Evolutionary conservation across 1,284 basidiomycete genomes (phyloP).

Genomic region (Agaricales sp.): DNA sequence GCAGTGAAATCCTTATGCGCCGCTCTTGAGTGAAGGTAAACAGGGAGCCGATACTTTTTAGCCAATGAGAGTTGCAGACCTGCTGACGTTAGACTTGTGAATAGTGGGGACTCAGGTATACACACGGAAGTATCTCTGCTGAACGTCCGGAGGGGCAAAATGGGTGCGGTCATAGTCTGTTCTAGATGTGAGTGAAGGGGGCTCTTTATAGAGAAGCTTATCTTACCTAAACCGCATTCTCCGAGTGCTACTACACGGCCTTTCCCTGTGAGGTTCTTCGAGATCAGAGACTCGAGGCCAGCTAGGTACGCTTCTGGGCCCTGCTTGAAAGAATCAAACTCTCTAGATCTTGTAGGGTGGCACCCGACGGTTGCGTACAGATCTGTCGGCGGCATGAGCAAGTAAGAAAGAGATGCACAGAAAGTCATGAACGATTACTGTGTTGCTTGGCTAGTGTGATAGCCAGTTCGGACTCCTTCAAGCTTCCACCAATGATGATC

Average conservation of each 20-base stretch:
- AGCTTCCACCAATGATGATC: constrained; percentile 74
- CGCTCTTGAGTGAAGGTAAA: constrained; percentile 82
- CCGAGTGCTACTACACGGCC: constrained; percentile 71
- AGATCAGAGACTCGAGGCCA: constrained; percentile 49
- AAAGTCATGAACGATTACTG: constrained; percentile 24
- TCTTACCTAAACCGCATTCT: constrained; percentile 75
- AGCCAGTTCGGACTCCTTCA: constrained; percentile 58
- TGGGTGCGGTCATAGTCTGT: constrained; percentile 80
- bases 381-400: constrained; percentile 34
- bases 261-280: constrained; percentile 38
- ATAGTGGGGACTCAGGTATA: constrained; percentile 2
- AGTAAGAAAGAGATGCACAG: constrained; percentile 1
- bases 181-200: not conserved
- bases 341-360: constrained; percentile 77
- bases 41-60: constrained; percentile 62
- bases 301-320: constrained; percentile 60
- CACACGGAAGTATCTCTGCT: constrained; percentile 61
- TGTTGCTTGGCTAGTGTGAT: constrained; percentile 51
- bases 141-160: constrained; percentile 56
- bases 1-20: constrained; percentile 65
- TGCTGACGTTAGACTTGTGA: constrained; percentile 13
- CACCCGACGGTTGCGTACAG: constrained; percentile 77
- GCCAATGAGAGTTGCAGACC: constrained; percentile 60
- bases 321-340: constrained; percentile 55
- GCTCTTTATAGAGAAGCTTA: not conserved